Evolutionary conservation across 768 basidiomycete genomes (phyloP).

Genomic region (Suillus clintonianus): DNA sequence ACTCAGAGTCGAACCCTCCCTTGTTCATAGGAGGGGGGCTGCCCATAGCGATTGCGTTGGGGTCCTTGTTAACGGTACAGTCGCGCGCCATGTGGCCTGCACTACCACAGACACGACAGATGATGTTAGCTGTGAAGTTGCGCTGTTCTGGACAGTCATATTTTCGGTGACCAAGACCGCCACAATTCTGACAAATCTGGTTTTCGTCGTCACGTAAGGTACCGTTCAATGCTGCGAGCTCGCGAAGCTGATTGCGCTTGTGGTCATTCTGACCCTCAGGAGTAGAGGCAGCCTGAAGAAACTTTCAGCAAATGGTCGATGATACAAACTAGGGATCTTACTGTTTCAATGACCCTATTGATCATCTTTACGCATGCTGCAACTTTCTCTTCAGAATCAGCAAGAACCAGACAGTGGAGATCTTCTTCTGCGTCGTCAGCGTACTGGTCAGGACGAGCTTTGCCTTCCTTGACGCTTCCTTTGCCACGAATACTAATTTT

Average conservation of each 20-base stretch:
- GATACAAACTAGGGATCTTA: conserved; percentile 37
- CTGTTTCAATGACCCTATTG: conserved; percentile 97
- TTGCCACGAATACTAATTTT: conserved; percentile 99
- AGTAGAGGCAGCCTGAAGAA: conserved; percentile 87
- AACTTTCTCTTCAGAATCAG: conserved; percentile 91
- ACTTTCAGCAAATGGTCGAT: neutral
- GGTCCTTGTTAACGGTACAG: conserved; percentile 91
- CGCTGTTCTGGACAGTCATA: conserved; percentile 98
- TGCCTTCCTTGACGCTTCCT: conserved; percentile 98
- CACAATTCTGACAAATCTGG: conserved; percentile 97
- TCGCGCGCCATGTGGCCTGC: conserved; percentile 99
- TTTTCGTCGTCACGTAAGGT: conserved; percentile 99
- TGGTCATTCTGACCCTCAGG: conserved; percentile 99
- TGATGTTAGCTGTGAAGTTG: conserved; percentile 99
- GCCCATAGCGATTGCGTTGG: conserved; percentile 57
- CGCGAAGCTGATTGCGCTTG: conserved; percentile 97
- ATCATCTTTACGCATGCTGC: conserved; percentile 90
- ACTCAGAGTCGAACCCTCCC: conserved; percentile 95
- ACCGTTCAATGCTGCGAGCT: conserved; percentile 96
- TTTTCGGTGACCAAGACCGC: conserved; percentile 93
- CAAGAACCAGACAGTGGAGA: conserved; percentile 95
- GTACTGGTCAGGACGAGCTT: conserved; percentile 90
- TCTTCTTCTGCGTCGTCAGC: conserved; percentile 99
- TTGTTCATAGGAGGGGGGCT: conserved; percentile 56
- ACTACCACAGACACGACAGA: conserved; percentile 97